phyloP scores from a whole-genome alignment of 495 filamentous ascomycete species.

The Hyaloscypha hepaticicola region DNA sequence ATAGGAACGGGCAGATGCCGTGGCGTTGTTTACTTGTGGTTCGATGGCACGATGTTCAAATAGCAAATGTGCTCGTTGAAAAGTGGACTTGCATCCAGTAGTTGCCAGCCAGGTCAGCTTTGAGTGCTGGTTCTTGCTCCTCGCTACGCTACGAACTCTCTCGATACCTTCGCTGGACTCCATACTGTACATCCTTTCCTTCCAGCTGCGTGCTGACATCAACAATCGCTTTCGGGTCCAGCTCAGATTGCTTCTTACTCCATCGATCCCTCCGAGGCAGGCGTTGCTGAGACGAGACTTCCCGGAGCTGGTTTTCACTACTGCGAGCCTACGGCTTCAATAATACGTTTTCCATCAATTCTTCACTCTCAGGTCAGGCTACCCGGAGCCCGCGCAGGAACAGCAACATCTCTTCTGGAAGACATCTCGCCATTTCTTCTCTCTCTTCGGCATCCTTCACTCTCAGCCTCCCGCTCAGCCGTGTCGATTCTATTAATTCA shows the following conservation, averaged over 20 bases:
- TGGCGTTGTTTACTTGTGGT: slow-evolving; percentile 20
- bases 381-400: neutral
- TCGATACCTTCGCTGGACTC: neutral
- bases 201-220: slow-evolving; percentile 16
- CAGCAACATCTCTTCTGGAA: neutral
- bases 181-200: neutral
- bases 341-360: neutral
- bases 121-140: slow-evolving; percentile 1
- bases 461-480: neutral
- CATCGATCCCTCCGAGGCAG: neutral
- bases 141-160: neutral
- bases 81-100: slow-evolving; percentile 16
- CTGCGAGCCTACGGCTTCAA: slow-evolving; percentile 16
- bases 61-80: slow-evolving; percentile 8
- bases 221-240: neutral
- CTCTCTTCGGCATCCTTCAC: neutral
- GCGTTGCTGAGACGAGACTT: slow-evolving; percentile 9
- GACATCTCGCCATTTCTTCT: neutral
- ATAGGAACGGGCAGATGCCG: neutral
- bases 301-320: neutral
- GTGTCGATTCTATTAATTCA: neutral
- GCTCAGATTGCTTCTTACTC: slow-evolving; percentile 1
- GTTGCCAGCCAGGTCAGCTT: slow-evolving; percentile 18
- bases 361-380: slow-evolving; percentile 2
- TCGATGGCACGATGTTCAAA: neutral